Base-by-base conservation (phyloP, 2,329 filamentous ascomycete species). In the Clonostachys rosea region DNA sequence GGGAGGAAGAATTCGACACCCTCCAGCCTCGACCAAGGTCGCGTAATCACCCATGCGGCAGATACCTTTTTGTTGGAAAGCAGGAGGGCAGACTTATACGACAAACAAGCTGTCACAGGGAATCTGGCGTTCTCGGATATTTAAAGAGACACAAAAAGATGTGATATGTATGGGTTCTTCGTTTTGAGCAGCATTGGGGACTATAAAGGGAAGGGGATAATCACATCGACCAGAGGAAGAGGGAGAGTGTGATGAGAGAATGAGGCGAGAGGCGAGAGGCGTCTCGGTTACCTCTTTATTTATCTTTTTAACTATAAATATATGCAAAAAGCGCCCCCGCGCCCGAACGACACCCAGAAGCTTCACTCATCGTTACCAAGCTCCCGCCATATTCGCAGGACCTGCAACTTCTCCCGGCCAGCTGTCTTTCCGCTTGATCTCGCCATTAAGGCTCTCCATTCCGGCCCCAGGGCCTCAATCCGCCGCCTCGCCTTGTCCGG, bases 351-450 rank as follows among this genome's bases (percentile, higher is more conserved):
- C 24, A 30, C 24, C 24, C 24, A 30, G 7, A 30, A 30, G 24
- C 24, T 30, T 30, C 24, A 30, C 9, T 30, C 24, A 30, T 30
- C 24, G 24, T 30, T 30, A 30, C 4, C 24, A 30, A 30, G 8
- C 16, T 73, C 73, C 58, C 82, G 80, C 87, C 89, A 95, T 62
- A 96, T 87, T 62, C 91, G 81, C 56, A 97, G 73, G 57, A 99
- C 87, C 60, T 91, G 86, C 65, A 99, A 73, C 70, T 87, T 95
- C 72, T 99, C 94, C 91, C 92, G 96, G 1, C 94, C 94, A 33
- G 87, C 92, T 65, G 87, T 83, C 73, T 86, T 90, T 43, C 92
- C 92, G 65, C 90, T 96, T 46, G 76, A 79, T 7, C 88, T 86
- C 5, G 95, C 91, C 16, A 81, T 89, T 63, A 91, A 83, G 10